These are phyloP conservation scores for Ganoderma resinaceum DNA, from an alignment of 1,284 basidiomycete genomes.

Conservation along the genomic window DNA sequence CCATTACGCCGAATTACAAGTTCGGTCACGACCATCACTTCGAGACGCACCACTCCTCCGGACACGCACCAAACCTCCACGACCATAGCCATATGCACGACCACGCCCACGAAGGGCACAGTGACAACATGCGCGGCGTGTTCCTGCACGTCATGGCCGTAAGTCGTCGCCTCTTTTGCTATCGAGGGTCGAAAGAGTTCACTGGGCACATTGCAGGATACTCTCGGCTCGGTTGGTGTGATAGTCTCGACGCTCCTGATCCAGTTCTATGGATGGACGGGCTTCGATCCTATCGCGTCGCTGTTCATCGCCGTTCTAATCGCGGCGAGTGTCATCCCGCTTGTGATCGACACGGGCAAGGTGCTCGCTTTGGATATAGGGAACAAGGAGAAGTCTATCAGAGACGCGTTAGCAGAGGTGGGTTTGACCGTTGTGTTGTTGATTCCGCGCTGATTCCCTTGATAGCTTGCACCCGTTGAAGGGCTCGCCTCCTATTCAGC, in stretches of 20 bases:
- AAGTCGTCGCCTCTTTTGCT: slow-evolving; percentile 40
- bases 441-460: background rate
- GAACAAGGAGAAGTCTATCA: slow-evolving; percentile 70
- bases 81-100: slow-evolving; percentile 57
- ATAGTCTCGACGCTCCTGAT: slow-evolving; percentile 98
- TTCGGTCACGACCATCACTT: slow-evolving; percentile 70
- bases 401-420: slow-evolving; percentile 82
- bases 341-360: slow-evolving; percentile 93
- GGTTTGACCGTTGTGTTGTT: slow-evolving; percentile 33
- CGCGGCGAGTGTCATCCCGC: slow-evolving; percentile 92
- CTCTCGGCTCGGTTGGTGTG: slow-evolving; percentile 95
- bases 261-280: slow-evolving; percentile 98
- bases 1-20: slow-evolving; percentile 64
- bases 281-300: slow-evolving; percentile 98
- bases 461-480: slow-evolving; percentile 66
- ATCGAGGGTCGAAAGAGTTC: background rate
- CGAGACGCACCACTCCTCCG: slow-evolving; percentile 57
- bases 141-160: slow-evolving; percentile 94
- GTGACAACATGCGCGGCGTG: slow-evolving; percentile 99
- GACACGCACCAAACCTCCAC: slow-evolving; percentile 60
- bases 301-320: slow-evolving; percentile 97
- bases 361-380: slow-evolving; percentile 90
- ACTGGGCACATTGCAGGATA: slow-evolving; percentile 61
- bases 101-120: slow-evolving; percentile 80
- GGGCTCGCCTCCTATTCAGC: slow-evolving; percentile 84